A percentile compares a stretch with the other conserved stretches of the same genome.
Conservation (phyloP, 2,329 filamentous ascomycete species). For the Botrytis squamosa region DNA sequence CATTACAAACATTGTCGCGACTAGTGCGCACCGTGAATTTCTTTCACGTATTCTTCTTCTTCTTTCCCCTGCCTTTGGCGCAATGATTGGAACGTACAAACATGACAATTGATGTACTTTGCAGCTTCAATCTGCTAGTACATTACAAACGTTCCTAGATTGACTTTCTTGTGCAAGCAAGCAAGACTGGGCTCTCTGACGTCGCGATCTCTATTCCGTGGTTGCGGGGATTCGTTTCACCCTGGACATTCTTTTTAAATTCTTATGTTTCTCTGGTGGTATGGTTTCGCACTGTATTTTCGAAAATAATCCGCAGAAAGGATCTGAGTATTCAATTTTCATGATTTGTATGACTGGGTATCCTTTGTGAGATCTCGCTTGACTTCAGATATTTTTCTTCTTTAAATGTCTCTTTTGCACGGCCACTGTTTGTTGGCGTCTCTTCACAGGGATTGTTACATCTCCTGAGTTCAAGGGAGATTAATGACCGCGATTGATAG, state of each 20-base stretch:
- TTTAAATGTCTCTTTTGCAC: not conserved
- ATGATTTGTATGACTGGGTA: not conserved
- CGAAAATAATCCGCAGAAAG: not conserved
- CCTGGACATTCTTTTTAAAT: conserved; percentile 36
- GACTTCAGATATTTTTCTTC: not conserved
- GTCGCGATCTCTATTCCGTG: conserved; percentile 46
- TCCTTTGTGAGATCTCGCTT: not conserved
- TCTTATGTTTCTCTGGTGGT: not conserved
- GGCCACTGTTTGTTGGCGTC: not conserved
- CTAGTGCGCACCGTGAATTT: not conserved
- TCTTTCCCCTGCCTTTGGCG: not conserved
- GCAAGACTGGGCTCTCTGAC: conserved; percentile 58
- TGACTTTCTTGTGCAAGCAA: conserved; percentile 37
- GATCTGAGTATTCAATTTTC: not conserved
- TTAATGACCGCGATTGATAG: not conserved
- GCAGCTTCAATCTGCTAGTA: conserved; percentile 53
- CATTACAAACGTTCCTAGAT: conserved; percentile 52
- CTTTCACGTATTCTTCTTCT: not conserved
- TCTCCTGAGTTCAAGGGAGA: not conserved
- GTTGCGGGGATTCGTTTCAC: conserved; percentile 63
- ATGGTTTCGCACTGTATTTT: not conserved
- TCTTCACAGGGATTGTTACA: not conserved
- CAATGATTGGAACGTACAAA: conserved; percentile 15
- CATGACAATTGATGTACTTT: conserved; percentile 39
- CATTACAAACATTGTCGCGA: not conserved